A percentile compares a stretch with the other conserved stretches of the same genome.
These are phyloP conservation scores for Lipomyces sp. DNA, from an alignment of 805 yeast genomes.

Conservation along the genomic window DNA sequence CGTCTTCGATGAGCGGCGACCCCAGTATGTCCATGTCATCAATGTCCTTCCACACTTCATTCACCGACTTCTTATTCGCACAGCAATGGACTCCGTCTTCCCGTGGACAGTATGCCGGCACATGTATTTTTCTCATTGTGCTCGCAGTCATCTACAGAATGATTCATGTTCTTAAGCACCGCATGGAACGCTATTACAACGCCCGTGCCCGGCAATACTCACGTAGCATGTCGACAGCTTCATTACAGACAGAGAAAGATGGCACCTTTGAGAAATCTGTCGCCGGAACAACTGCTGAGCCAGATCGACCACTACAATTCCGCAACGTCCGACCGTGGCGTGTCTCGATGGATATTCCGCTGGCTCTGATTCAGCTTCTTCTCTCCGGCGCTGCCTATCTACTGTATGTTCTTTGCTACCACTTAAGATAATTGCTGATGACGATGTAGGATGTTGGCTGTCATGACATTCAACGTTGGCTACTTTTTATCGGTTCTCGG, in stretches of 20 bases:
- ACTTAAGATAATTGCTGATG: neutral
- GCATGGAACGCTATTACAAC: slow-evolving; percentile 24
- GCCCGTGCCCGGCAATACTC: slow-evolving; percentile 16
- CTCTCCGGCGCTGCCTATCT: slow-evolving; percentile 36
- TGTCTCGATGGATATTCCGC: slow-evolving; percentile 38
- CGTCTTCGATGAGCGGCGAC: slow-evolving; percentile 16
- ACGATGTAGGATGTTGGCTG: slow-evolving; percentile 39
- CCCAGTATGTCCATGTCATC: slow-evolving; percentile 16
- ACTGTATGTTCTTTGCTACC: slow-evolving; percentile 18
- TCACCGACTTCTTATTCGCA: slow-evolving; percentile 38
- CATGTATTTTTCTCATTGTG: slow-evolving; percentile 42
- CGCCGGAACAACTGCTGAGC: neutral
- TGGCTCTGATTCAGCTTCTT: slow-evolving; percentile 35
- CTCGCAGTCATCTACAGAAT: slow-evolving; percentile 40
- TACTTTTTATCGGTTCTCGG: slow-evolving; percentile 42
- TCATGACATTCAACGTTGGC: slow-evolving; percentile 43
- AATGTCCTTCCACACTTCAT: slow-evolving; percentile 41
- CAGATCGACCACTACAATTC: slow-evolving; percentile 15
- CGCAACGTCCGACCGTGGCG: slow-evolving; percentile 37
- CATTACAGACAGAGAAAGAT: slow-evolving; percentile 4
- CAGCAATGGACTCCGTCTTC: slow-evolving; percentile 40
- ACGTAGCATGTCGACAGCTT: neutral
- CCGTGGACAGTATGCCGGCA: slow-evolving; percentile 42
- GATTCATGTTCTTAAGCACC: slow-evolving; percentile 32
- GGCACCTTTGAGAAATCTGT: slow-evolving; percentile 16